Evolutionary conservation across 345 rosid species (phyloP).

Genomic region (Pugionium cornutum): DNA sequence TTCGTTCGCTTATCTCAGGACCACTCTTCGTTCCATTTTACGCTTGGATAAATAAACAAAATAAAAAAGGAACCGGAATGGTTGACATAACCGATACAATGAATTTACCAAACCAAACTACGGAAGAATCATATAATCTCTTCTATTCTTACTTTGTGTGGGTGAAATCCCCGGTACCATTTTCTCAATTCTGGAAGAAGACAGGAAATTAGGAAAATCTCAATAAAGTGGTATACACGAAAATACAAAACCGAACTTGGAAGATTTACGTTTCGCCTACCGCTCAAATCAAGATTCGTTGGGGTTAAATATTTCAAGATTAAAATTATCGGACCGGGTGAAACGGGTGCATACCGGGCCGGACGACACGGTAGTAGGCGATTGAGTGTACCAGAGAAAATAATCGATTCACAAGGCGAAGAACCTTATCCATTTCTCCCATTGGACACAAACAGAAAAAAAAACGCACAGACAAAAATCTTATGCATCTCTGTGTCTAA

Average conservation of each 20-base stretch:
- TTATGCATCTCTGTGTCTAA: neutral
- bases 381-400: neutral
- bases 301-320: too few species aligned
- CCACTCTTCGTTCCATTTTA: neutral
- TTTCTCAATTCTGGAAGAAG: neutral
- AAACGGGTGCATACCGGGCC: neutral
- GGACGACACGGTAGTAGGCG: conserved; percentile 5
- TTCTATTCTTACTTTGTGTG: neutral
- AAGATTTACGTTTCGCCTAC: too few species aligned
- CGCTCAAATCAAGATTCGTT: too few species aligned
- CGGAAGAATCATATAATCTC: neutral
- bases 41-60: neutral
- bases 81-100: neutral
- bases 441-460: neutral
- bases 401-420: too few species aligned
- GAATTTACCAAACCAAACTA: conserved; percentile 4
- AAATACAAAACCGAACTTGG: too few species aligned
- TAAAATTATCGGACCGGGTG: neutral
- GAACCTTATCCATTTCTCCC: conserved; percentile 33
- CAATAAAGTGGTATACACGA: neutral
- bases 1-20: neutral
- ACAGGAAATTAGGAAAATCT: neutral
- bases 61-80: neutral
- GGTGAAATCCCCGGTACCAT: neutral
- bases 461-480: too few species aligned